Base-by-base conservation (phyloP, 2,329 filamentous ascomycete genomes). In the Ceratocystis albifundus region DNA sequence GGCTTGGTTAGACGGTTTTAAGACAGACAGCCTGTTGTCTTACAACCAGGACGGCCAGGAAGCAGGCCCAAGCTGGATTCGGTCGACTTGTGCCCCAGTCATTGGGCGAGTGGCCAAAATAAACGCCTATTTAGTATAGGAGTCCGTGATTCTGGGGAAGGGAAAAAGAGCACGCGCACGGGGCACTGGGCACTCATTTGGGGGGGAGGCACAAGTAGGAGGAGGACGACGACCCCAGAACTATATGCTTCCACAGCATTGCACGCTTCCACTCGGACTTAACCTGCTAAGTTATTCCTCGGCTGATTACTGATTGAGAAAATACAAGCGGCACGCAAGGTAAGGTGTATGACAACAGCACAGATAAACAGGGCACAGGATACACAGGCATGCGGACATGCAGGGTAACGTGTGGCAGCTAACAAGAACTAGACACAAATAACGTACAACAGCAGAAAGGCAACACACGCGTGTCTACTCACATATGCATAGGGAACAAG, bases 101-200 rank as follows among this genome's bases (percentile, higher is more conserved):
- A 8, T 57, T 15, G 53, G 17, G 53, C 53, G 17, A 32, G 53
- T 36, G 8, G 17, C 25, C 28, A 12, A 59, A 59, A 59, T 59
- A 59, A 59, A 32, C 25, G 28, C 53, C 4, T 30, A 59, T 59
- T 32, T 59, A 59, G 53, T n/a, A 12, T 30, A n/a, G 32, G 6
- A 30, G 53, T 36, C 53, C 17, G 53, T 59, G 28, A n/a, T 30
- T 59, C 53, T 59, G 53, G 53, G 53, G 53, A 59, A 59, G 53
- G 22, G 15, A 17, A 30, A 30, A 57, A 30, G 53, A 17, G 25
- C n/a, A 20, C 3, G 48, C 8, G 48, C 48, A 25, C 20, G 20
- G 48, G 48, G 48, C 48, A 25, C 48, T 10, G 20, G 45, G 15
- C 45, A n/a, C 20, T 41, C 36, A 41, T 41, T 41, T 41, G 36